Conservation (phyloP, 129 eudicot species). For the Flaveria bidentis region DNA sequence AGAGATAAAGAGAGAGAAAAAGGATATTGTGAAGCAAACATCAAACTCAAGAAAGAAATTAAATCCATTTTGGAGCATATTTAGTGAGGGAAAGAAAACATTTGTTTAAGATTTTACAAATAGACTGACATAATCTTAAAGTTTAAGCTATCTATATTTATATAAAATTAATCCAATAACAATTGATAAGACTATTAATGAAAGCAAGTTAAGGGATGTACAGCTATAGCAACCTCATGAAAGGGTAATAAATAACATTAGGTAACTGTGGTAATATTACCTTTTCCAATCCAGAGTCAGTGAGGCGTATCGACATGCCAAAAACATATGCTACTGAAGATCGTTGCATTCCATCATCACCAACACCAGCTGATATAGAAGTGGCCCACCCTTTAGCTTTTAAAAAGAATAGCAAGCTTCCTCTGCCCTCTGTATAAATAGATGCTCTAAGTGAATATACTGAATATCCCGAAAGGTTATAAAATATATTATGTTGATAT, state of each 20-base stretch:
- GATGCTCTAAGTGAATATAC: constrained; percentile 3
- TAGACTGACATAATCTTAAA: neutral
- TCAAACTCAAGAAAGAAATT: constrained; percentile 1
- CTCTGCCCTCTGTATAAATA: constrained; percentile 81
- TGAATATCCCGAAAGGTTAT: constrained; percentile 10
- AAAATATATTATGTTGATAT: constrained; percentile 6
- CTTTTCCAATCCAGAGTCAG: constrained; percentile 88
- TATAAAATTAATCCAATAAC: neutral
- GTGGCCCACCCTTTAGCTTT: constrained; percentile 89
- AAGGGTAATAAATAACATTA: constrained; percentile 11
- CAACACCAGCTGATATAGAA: constrained; percentile 95
- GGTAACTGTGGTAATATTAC: constrained; percentile 36
- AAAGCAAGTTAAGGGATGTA: neutral
- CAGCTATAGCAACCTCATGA: neutral
- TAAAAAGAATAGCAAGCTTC: constrained; percentile 79
- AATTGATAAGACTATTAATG: neutral
- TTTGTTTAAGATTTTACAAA: neutral
- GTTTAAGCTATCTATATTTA: neutral
- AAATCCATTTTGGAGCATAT: neutral
- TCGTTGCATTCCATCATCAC: constrained; percentile 88
- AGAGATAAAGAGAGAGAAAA: neutral
- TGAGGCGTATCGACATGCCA: constrained; percentile 90
- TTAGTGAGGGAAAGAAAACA: neutral
- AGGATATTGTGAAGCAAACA: constrained; percentile 1
- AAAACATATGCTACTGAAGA: constrained; percentile 86